Base-by-base conservation (phyloP, 768 basidiomycete genomes). In the Pholiota microspora region DNA sequence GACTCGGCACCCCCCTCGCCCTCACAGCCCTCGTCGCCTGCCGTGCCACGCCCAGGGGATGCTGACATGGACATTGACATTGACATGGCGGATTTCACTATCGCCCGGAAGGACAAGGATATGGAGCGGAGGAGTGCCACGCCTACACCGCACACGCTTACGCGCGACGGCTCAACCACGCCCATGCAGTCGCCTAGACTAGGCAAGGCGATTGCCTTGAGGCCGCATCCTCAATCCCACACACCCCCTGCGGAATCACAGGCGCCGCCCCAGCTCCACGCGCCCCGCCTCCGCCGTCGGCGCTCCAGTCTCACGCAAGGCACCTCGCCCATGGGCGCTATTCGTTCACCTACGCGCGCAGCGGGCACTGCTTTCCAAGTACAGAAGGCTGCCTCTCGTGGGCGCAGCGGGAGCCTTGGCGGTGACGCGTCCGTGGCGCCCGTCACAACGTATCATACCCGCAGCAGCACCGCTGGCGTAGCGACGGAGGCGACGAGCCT, bases 271-370 rank as follows among this genome's bases (percentile, higher is more conserved):
- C 46, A 29, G 23, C 64, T 52, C 3, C 48, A 55, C 23, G 45
- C 35, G 24, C 78, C 79, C 23, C 76, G 75, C 29, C 75, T 83
- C 24, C 81, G 87, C 45, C 79, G 77, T 49, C 80, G 87, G 36
- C 81, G 84, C 36, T 86, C 84, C 15, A 87, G 85, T 32, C 67
- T 88, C 27, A 86, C 81, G 4, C 57, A 82, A 18, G 75, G 69
- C 2, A 71, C 74, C 10, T 82, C 76, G 7, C 83, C 85, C 1
- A 79, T 86, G 68, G 73, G 74, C 36, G 64, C 73, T 31, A 83
- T 88, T 60, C 85, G 84, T 54, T 81, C 83, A 0, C 81, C 85
- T 1, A 61, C 73, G 12, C 76, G 83, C 31, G 77, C 69, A 1
- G 83, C 79, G 0, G 74, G 75, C 21, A 72, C 71, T 25, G 83